Percentiles rank a stretch among this genome's conserved stretches.
These are phyloP conservation scores for Emmonsia crescens DNA, from an alignment of 2,329 filamentous ascomycete genomes.

Conservation along the genomic window DNA sequence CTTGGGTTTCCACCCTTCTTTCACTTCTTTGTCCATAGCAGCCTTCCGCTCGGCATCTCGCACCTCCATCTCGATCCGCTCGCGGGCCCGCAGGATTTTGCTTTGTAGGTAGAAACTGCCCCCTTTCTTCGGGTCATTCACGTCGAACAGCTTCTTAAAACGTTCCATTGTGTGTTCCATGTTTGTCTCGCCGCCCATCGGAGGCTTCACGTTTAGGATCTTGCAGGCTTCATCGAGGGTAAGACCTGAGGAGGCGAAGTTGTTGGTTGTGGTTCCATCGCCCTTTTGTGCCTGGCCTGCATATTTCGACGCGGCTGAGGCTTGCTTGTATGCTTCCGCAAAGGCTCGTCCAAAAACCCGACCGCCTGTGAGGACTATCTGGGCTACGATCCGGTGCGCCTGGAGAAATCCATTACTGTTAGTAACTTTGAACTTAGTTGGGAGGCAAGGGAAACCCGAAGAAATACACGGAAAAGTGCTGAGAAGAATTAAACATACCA, in stretches of 20 bases:
- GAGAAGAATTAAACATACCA: not conserved
- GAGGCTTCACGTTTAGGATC: constrained; percentile 91
- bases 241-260: constrained; percentile 58
- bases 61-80: constrained; percentile 82
- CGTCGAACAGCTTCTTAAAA: constrained; percentile 91
- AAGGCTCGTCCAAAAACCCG: constrained; percentile 91
- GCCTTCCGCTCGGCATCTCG: constrained; percentile 59
- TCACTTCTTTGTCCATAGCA: constrained; percentile 64
- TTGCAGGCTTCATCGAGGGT: constrained; percentile 94
- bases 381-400: constrained; percentile 91
- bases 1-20: constrained; percentile 89
- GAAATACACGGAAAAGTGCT: not conserved
- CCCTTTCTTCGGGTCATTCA: constrained; percentile 88
- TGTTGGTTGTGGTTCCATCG: constrained; percentile 36
- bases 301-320: constrained; percentile 74
- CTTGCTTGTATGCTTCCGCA: constrained; percentile 89
- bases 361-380: constrained; percentile 80
- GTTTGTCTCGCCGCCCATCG: constrained; percentile 64
- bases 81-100: constrained; percentile 83
- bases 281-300: constrained; percentile 54
- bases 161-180: constrained; percentile 69
- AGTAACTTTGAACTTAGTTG: not conserved
- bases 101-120: constrained; percentile 98
- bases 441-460: not conserved
- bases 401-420: constrained; percentile 25